Evolutionary conservation across 345 rosid species (phyloP).

Genomic region (Gossypium stocksii): DNA sequence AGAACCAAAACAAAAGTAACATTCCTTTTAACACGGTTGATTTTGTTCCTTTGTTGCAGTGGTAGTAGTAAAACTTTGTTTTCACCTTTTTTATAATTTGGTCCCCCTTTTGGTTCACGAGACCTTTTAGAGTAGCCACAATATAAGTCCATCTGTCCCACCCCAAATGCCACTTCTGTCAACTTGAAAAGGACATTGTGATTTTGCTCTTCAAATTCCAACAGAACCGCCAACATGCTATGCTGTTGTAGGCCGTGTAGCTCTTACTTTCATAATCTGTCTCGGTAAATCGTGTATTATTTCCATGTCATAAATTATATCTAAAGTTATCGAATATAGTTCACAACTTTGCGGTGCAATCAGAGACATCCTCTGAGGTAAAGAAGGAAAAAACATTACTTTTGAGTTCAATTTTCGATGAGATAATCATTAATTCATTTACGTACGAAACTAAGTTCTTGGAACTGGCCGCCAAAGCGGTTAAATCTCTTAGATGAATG

Average conservation of each 20-base stretch:
- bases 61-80: constrained; percentile 8
- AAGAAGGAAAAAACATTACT: too few relatives aligned
- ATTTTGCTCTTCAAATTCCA: neutral
- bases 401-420: too few relatives aligned
- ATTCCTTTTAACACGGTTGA: neutral
- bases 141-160: constrained; percentile 3
- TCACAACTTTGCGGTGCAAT: neutral
- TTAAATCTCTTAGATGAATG: too few relatives aligned
- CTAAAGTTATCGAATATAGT: too few relatives aligned
- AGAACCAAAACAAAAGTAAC: neutral
- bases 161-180: neutral
- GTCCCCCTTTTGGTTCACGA: constrained; percentile 37
- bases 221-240: neutral
- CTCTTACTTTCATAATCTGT: neutral
- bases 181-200: neutral
- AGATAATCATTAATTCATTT: too few relatives aligned
- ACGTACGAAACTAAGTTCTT: too few relatives aligned
- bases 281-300: too few relatives aligned
- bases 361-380: too few relatives aligned
- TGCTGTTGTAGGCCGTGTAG: neutral
- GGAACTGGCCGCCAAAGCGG: too few relatives aligned
- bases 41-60: constrained; percentile 23
- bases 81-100: neutral
- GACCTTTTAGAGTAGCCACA: constrained; percentile 28
- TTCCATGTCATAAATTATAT: too few relatives aligned